A percentile compares a stretch with the other conserved stretches of the same genome.
These are phyloP conservation scores for Trichoderma cornu-damae DNA, from an alignment of 2,329 filamentous ascomycete species.

Conservation along the genomic window DNA sequence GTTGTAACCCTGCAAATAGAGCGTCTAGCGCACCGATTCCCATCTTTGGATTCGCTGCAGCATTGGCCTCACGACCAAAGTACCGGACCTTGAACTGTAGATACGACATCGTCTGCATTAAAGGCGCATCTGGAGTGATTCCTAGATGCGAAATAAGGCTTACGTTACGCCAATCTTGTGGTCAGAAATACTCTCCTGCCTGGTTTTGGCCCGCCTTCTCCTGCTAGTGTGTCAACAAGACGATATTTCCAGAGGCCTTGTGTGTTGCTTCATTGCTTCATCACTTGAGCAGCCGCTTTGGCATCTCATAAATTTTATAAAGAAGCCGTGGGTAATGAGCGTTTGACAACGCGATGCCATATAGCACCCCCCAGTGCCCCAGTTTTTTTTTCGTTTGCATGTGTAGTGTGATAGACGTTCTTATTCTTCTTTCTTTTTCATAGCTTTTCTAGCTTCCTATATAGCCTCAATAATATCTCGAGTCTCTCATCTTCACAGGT, in stretches of 20 bases:
- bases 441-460: too few relatives aligned
- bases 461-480: too few relatives aligned
- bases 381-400: too few relatives aligned
- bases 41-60: constrained; percentile 51
- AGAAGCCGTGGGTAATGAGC: constrained; percentile 37
- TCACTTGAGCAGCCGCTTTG: constrained; percentile 35
- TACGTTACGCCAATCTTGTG: constrained; percentile 21
- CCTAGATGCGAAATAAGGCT: constrained; percentile 27
- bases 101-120: constrained; percentile 50
- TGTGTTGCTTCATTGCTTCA: constrained; percentile 40
- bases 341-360: too few relatives aligned
- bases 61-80: constrained; percentile 50
- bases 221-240: constrained; percentile 48
- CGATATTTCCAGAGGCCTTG: constrained; percentile 40
- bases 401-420: too few relatives aligned
- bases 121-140: constrained; percentile 39
- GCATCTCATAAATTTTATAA: constrained; percentile 35
- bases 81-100: constrained; percentile 46
- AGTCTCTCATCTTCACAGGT: too few relatives aligned
- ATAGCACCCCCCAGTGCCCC: too few relatives aligned
- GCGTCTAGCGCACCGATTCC: constrained; percentile 56
- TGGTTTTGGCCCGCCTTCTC: constrained; percentile 43
- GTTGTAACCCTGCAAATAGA: constrained; percentile 44
- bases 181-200: constrained; percentile 35
- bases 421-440: too few relatives aligned